phyloP scores from a whole-genome alignment of 352 stramenopile species.

The Globisporangium viniferum region DNA sequence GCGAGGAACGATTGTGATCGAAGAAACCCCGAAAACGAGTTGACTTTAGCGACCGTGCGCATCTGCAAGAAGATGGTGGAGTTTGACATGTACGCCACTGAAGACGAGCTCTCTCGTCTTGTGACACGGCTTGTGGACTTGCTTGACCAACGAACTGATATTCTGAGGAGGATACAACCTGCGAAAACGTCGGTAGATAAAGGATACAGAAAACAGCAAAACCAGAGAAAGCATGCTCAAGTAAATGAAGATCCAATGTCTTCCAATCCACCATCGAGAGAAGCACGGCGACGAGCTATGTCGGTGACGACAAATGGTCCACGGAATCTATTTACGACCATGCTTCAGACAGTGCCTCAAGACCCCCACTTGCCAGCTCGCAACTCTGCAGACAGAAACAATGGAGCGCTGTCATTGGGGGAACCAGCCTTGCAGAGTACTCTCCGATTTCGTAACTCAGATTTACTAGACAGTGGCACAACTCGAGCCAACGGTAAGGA shows the following conservation, averaged over 20 bases:
- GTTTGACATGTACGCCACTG: conserved; percentile 61
- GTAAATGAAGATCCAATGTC: no score
- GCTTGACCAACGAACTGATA: conserved; percentile 50
- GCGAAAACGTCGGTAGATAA: not conserved
- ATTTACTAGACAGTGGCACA: conserved; percentile 29
- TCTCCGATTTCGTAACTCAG: conserved; percentile 30
- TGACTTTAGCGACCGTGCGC: conserved; percentile 53
- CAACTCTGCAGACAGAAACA: not conserved
- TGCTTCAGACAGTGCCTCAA: conserved; percentile 19
- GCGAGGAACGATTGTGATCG: conserved; percentile 41
- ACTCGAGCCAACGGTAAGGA: not conserved
- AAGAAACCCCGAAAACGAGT: conserved; percentile 59
- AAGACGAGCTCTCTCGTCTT: conserved; percentile 36
- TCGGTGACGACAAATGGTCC: conserved; percentile 25
- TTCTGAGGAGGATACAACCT: conserved; percentile 5
- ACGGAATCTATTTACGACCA: conserved; percentile 26
- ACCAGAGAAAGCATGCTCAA: not conserved
- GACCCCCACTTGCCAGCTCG: not conserved
- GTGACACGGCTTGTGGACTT: conserved; percentile 28
- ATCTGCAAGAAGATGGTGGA: conserved; percentile 55
- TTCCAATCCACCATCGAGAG: not conserved
- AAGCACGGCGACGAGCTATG: not conserved
- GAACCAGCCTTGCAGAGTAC: conserved; percentile 5
- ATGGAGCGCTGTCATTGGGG: not conserved
- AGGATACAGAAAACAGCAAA: not conserved